Percentiles rank a stretch among this genome's conserved stretches.
These are phyloP conservation scores for Strobilomyces echinocephalus DNA, from an alignment of 768 basidiomycete genomes.

Conservation along the genomic window DNA sequence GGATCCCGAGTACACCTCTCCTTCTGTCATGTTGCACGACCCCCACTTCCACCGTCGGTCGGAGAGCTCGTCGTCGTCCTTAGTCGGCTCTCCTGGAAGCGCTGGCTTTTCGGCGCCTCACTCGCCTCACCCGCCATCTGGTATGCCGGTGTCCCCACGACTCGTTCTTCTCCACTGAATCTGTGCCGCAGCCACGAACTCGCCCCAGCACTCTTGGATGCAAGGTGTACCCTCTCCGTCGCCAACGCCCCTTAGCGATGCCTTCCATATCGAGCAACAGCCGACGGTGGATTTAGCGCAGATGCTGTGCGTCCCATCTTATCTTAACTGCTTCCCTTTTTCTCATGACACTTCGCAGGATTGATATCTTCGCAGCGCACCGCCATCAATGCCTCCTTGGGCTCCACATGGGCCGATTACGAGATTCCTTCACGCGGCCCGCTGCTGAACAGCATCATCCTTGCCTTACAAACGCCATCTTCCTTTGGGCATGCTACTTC, in stretches of 20 bases:
- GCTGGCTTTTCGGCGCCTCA: constrained; percentile 49
- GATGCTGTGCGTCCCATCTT: constrained; percentile 49
- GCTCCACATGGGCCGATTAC: constrained; percentile 60
- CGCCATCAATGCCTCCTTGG: constrained; percentile 71
- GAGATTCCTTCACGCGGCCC: constrained; percentile 54
- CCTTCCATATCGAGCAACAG: constrained; percentile 41
- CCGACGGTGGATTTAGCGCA: constrained; percentile 57
- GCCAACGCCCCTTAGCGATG: constrained; percentile 50
- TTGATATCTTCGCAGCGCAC: constrained; percentile 74
- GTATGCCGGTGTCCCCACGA: constrained; percentile 27
- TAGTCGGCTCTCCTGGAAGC: constrained; percentile 47
- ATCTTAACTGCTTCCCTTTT: constrained; percentile 3
- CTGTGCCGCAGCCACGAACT: constrained; percentile 37
- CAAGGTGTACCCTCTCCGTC: constrained; percentile 48
- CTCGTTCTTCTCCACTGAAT: constrained; percentile 2
- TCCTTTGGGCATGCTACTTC: constrained; percentile 78
- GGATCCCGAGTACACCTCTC: constrained; percentile 64
- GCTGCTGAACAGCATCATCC: constrained; percentile 64
- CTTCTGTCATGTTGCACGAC: constrained; percentile 67
- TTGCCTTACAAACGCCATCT: constrained; percentile 74
- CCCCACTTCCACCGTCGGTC: constrained; percentile 45
- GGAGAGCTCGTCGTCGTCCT: constrained; percentile 52
- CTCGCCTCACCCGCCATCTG: constrained; percentile 55
- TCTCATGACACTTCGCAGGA: constrained; percentile 35
- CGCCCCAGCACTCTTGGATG: constrained; percentile 51